Evolutionary conservation across 352 stramenopile species (phyloP), one percentile per base, ranked within the genome.

Genomic region (Pythium brachiatum): DNA sequence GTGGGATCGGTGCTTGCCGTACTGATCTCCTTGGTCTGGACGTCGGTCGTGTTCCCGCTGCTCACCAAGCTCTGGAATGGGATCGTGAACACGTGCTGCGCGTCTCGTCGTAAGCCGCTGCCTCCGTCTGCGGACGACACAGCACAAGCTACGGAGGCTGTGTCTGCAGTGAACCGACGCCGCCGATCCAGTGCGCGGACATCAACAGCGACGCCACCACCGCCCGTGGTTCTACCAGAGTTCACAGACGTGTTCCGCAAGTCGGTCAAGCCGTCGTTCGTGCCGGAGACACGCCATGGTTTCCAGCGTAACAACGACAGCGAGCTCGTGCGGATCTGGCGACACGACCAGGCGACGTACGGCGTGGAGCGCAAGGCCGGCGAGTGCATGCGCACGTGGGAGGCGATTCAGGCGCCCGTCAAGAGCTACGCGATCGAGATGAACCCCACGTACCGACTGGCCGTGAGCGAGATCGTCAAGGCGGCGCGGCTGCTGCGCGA

Each of bases 181-280:
- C 38, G 38, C 21, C 38, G 38, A 8, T n/a, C 44, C 4, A 31
- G 21, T 31, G 21, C 20, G 15, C 20, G 38, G 16, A 44, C 38
- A 18, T 44, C 38, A 0, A 3, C 15, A 3, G 16, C 15, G 0
- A 23, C 38, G 18, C 38, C 38, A 18, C 38, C 38, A 23, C 38
- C 15, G 38, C 38, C 38, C 11, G 62, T 81, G 6, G 53, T 87
- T 2, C 54, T 92, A 8, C 80, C 85, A 0, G 81, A 92, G 64
- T 92, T 79, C 62, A 92, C 83, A 2, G 81, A 87, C 38, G 57
- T 75, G 12, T 92, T 90, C 55, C 78, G 79, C 53, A 91, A 90
- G 64, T 76, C 74, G 0, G 72, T 91, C 27, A 52, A 57, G 1
- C 57, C 43, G 1, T 62, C 56, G 5, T 89, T 83, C 46, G 41